Conservation (phyloP, 768 basidiomycete species). For the Flagelloscypha sp. region DNA sequence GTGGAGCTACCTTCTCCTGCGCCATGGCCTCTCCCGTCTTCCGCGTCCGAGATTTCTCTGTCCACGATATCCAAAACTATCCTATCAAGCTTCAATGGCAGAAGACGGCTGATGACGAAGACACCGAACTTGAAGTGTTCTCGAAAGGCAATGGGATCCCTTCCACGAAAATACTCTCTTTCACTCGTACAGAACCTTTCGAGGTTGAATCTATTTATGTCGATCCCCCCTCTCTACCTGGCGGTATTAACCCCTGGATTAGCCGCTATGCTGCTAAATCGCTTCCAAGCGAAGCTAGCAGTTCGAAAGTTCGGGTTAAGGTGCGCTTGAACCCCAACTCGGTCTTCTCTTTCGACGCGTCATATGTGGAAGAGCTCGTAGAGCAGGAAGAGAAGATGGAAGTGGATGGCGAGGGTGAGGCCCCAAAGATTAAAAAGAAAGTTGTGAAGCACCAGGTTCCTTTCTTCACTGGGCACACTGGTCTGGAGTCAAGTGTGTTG, state of each 20-base stretch:
- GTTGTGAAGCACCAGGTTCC: conserved; percentile 79
- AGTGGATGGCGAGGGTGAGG: conserved; percentile 41
- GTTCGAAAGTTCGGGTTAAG: conserved; percentile 84
- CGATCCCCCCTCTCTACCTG: conserved; percentile 63
- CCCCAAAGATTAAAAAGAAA: conserved; percentile 80
- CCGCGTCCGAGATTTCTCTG: conserved; percentile 91
- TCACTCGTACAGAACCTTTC: conserved; percentile 85
- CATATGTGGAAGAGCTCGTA: conserved; percentile 78
- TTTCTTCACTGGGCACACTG: conserved; percentile 56
- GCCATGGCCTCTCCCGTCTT: conserved; percentile 97
- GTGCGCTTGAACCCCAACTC: conserved; percentile 82
- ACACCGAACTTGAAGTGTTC: conserved; percentile 89
- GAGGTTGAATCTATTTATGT: conserved; percentile 83
- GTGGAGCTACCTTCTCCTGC: conserved; percentile 94
- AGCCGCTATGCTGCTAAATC: conserved; percentile 75
- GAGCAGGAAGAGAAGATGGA: conserved; percentile 59
- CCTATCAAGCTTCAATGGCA: conserved; percentile 91
- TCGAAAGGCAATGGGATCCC: conserved; percentile 78
- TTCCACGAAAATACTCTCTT: conserved; percentile 91
- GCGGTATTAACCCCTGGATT: conserved; percentile 78
- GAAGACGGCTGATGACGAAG: conserved; percentile 64
- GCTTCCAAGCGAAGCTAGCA: conserved; percentile 62
- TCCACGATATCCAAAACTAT: conserved; percentile 80
- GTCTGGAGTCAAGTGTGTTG: conserved; percentile 55
- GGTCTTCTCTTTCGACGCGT: conserved; percentile 75